phyloP scores from a whole-genome alignment of 805 yeast species.

The Metschnikowia lunata region DNA sequence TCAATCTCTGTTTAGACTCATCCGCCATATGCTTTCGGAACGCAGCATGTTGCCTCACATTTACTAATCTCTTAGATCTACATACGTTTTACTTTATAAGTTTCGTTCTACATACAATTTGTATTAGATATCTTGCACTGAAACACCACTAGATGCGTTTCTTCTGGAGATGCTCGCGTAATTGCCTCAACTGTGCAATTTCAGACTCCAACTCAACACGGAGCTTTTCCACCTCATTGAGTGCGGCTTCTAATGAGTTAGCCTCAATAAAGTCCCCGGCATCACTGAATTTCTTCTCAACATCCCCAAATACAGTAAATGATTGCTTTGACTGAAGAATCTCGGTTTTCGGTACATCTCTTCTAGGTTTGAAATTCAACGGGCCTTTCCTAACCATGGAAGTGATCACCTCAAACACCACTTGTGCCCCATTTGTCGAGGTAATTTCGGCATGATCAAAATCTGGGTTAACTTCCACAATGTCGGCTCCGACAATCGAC shows the following conservation, averaged over 20 bases:
- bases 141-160: neutral
- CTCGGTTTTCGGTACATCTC: conserved; percentile 2
- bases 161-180: conserved; percentile 4
- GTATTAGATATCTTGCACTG: too few relatives aligned
- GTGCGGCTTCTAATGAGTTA: neutral
- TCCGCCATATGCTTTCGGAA: too few relatives aligned
- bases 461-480: conserved; percentile 60
- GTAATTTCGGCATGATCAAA: conserved; percentile 65
- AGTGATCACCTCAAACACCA: conserved; percentile 66
- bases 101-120: too few relatives aligned
- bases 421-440: conserved; percentile 65
- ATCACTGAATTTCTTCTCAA: neutral
- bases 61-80: too few relatives aligned
- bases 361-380: conserved; percentile 13
- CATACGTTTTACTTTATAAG: too few relatives aligned
- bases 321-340: neutral
- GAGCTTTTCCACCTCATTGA: conserved; percentile 10
- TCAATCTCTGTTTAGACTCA: too few relatives aligned
- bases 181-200: conserved; percentile 4
- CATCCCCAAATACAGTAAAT: too few relatives aligned
- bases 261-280: neutral
- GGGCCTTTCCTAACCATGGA: conserved; percentile 65
- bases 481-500: conserved; percentile 51
- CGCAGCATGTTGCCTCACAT: too few relatives aligned
- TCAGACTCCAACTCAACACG: conserved; percentile 9